A percentile compares a stretch with the other conserved stretches of the same genome.
phyloP scores from a whole-genome alignment of 2,329 filamentous ascomycete genomes.

The Aspergillus melleus region DNA sequence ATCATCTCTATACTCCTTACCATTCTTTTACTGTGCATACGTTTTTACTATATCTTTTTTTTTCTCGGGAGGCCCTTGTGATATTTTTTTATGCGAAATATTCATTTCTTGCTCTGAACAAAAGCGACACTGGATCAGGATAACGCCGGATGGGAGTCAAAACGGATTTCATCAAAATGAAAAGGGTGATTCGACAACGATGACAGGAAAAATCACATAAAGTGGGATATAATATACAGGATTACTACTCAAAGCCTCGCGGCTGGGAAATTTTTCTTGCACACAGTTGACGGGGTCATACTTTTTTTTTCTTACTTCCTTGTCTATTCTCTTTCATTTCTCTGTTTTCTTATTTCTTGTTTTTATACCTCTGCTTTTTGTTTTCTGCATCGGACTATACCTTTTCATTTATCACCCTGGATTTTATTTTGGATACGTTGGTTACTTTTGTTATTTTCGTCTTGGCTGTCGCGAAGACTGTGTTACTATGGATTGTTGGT shows the following conservation, averaged over 20 bases:
- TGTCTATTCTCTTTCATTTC: not conserved
- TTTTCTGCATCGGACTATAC: not conserved
- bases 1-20: not conserved
- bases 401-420: not conserved
- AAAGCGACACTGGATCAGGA: conserved; percentile 4
- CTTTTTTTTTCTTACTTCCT: not conserved
- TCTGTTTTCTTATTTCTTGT: not conserved
- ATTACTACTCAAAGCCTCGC: conserved; percentile 5
- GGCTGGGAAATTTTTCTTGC: not conserved
- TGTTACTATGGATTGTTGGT: conserved; percentile 5
- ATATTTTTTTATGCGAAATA: not conserved
- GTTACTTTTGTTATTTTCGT: not conserved
- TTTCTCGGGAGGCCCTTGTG: conserved; percentile 11
- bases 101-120: conserved; percentile 1
- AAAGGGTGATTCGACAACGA: not conserved
- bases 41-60: not conserved
- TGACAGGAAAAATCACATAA: not conserved
- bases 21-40: not conserved
- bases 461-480: conserved; percentile 3
- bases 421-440: not conserved
- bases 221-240: conserved; percentile 3
- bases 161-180: not conserved
- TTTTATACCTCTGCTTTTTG: not conserved
- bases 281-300: not conserved
- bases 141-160: conserved; percentile 7